Evolutionary conservation across 2,329 filamentous ascomycete genomes (phyloP).

Genomic region (Triangularia setosa): DNA sequence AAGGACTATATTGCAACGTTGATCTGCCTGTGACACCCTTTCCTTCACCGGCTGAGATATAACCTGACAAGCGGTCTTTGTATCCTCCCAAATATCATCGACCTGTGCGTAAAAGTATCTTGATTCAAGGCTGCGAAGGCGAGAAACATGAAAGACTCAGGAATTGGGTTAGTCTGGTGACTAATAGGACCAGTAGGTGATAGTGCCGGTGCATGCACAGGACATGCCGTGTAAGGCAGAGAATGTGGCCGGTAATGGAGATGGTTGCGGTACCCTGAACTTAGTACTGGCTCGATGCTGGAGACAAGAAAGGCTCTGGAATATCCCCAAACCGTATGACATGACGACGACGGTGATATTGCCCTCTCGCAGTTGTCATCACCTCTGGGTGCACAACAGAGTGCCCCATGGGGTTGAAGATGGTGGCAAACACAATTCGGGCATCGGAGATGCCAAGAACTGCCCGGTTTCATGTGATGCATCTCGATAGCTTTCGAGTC

Average conservation of each 20-base stretch:
- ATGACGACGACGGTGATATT: neutral
- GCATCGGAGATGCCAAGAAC: conserved; percentile 5
- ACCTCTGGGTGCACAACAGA: neutral
- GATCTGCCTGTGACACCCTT: neutral
- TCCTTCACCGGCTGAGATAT: neutral
- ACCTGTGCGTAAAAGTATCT: neutral
- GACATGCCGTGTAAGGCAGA: neutral
- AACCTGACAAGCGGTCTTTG: neutral
- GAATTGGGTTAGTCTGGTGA: neutral
- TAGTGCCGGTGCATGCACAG: neutral
- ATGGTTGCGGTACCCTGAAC: neutral
- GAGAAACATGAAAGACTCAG: neutral
- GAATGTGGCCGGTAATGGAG: neutral
- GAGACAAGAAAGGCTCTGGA: neutral
- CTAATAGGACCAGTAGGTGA: neutral
- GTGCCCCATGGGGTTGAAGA: neutral
- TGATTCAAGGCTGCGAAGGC: neutral
- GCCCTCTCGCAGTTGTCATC: neutral
- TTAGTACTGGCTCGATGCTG: neutral
- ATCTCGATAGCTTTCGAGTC: neutral
- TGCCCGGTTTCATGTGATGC: conserved; percentile 8
- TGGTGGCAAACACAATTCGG: neutral
- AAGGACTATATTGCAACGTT: neutral
- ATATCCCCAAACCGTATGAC: neutral
- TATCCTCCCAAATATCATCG: neutral